A percentile compares a stretch with the other conserved stretches of the same genome.
These are phyloP conservation scores for Symbiodinium pilosum DNA, from an alignment of 73 alveolate species.

Conservation along the genomic window DNA sequence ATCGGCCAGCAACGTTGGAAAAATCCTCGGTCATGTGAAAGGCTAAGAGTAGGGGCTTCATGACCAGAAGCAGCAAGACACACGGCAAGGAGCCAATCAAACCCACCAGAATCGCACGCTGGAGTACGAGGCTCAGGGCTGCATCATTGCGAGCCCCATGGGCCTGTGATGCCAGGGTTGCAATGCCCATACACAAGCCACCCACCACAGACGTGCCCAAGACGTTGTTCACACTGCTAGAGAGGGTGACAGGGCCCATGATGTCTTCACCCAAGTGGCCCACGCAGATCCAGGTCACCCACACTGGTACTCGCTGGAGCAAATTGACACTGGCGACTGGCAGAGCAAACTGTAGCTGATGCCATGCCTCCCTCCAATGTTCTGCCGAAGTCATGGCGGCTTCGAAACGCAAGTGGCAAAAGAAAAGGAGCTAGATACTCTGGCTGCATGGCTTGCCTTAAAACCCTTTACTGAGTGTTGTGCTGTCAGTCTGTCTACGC, in stretches of 20 bases:
- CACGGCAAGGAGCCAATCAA: slow-evolving; percentile 70
- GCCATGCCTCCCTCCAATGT: slow-evolving; percentile 77
- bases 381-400: slow-evolving; percentile 18
- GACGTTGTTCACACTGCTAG: slow-evolving; percentile 73
- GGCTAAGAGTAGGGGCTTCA: slow-evolving; percentile 27
- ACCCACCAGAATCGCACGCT: slow-evolving; percentile 48
- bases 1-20: slow-evolving; percentile 58
- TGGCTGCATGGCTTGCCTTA: no score
- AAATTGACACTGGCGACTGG: slow-evolving; percentile 74
- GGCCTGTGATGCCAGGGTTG: slow-evolving; percentile 87
- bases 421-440: no score
- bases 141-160: slow-evolving; percentile 63
- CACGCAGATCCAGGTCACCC: slow-evolving; percentile 72
- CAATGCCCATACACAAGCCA: slow-evolving; percentile 33
- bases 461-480: no score
- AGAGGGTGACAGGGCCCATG: slow-evolving; percentile 65
- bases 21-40: slow-evolving; percentile 49
- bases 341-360: slow-evolving; percentile 20
- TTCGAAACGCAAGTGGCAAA: no score
- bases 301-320: slow-evolving; percentile 30
- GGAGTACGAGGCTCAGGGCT: slow-evolving; percentile 87
- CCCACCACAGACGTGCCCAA: slow-evolving; percentile 77
- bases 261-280: slow-evolving; percentile 72
- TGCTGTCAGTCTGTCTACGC: no score
- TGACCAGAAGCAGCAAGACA: slow-evolving; percentile 20